A percentile compares a stretch with the other conserved stretches of the same genome.
Conservation (phyloP, 2,329 filamentous ascomycete genomes). For the Aspergillus ochraceus region DNA sequence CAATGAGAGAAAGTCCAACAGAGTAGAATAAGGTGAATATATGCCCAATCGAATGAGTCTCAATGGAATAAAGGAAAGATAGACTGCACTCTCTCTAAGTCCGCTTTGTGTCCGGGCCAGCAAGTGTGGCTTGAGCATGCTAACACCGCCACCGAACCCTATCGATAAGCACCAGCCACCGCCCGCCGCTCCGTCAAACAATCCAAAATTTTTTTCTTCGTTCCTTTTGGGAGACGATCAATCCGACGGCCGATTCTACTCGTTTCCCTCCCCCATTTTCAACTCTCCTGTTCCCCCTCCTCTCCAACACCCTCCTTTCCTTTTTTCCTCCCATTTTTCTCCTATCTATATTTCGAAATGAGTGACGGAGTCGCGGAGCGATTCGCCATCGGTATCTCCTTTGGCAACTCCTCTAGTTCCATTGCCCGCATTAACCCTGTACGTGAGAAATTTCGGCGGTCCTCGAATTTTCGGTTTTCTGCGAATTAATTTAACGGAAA, state of each 20-base stretch:
- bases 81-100: too few species aligned
- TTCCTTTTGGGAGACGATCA: not conserved
- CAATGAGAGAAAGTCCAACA: too few species aligned
- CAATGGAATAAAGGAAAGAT: too few species aligned
- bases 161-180: constrained; percentile 41
- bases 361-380: constrained; percentile 57
- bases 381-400: constrained; percentile 88
- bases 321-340: constrained; percentile 12
- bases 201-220: constrained; percentile 36
- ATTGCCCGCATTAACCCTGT: constrained; percentile 80
- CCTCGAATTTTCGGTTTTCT: not conserved
- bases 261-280: constrained; percentile 21
- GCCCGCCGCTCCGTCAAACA: constrained; percentile 27
- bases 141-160: constrained; percentile 29
- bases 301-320: constrained; percentile 3
- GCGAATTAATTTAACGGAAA: not conserved
- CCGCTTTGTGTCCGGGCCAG: too few species aligned
- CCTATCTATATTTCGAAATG: constrained; percentile 34
- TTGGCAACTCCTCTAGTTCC: constrained; percentile 97
- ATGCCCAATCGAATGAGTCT: too few species aligned
- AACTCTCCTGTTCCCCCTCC: constrained; percentile 15
- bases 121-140: not conserved
- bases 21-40: too few species aligned
- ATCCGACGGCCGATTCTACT: constrained; percentile 11
- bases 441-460: constrained; percentile 15